Evolutionary conservation across 2,329 filamentous ascomycete species (phyloP).

Genomic region (Sphaceloma murrayae): DNA sequence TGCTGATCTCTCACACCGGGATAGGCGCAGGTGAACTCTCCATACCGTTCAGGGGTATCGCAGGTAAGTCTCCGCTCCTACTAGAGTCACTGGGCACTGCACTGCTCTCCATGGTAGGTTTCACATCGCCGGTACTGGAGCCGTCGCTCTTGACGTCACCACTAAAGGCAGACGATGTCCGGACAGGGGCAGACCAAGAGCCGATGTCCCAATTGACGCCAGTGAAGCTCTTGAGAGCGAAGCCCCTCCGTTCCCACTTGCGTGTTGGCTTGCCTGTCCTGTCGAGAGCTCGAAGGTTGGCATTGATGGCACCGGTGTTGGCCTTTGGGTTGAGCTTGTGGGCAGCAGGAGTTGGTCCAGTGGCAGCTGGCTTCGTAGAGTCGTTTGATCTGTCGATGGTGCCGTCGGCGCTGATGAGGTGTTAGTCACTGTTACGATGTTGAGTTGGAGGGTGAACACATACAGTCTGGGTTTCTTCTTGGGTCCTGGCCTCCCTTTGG

Average conservation of each 20-base stretch:
- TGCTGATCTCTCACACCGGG: conserved; percentile 28
- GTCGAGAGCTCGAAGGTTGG: conserved; percentile 86
- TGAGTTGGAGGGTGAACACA: conserved; percentile 34
- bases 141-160: conserved; percentile 51
- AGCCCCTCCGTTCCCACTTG: conserved; percentile 76
- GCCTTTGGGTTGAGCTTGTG: conserved; percentile 94
- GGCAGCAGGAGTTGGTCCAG: conserved; percentile 31
- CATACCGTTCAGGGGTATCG: conserved; percentile 25
- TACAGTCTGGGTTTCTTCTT: conserved; percentile 96
- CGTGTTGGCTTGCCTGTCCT: conserved; percentile 85
- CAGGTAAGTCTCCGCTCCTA: conserved; percentile 38
- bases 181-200: conserved; percentile 66
- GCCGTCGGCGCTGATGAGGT: conserved; percentile 40
- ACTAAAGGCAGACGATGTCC: conserved; percentile 39
- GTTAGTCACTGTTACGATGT: background rate
- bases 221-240: conserved; percentile 85
- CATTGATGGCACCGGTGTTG: conserved; percentile 95
- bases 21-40: conserved; percentile 32
- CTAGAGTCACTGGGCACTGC: conserved; percentile 53
- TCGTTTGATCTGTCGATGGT: conserved; percentile 34
- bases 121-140: conserved; percentile 46
- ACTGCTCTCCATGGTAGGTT: conserved; percentile 49
- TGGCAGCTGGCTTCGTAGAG: conserved; percentile 28
- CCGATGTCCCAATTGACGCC: conserved; percentile 72
- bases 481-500: conserved; percentile 78